Evolutionary conservation across 1,139 yeast genomes (phyloP).

Genomic region (Torulaspora pretoriensis): DNA sequence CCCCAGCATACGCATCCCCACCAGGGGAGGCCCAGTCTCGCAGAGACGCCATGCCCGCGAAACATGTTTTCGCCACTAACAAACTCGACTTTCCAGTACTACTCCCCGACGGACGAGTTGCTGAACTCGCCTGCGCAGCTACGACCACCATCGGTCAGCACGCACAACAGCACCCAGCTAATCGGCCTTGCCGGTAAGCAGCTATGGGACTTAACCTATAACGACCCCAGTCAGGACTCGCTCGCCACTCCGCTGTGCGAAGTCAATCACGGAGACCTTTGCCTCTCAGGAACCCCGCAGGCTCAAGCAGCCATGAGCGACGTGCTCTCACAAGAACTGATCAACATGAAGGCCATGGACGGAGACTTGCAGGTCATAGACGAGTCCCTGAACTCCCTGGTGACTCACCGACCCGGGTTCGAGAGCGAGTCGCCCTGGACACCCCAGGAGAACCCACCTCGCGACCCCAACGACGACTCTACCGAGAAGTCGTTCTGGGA

Average conservation of each 20-base stretch:
- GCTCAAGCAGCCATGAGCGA: conserved; percentile 15
- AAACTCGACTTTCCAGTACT: conserved; percentile 5
- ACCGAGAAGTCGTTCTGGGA: conserved; percentile 11
- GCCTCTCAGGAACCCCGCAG: background rate
- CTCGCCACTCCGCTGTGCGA: conserved; percentile 6
- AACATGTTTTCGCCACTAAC: conserved; percentile 9
- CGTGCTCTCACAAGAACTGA: conserved; percentile 9
- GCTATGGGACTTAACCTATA: background rate
- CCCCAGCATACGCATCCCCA: conserved; percentile 7
- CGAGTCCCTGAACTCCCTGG: background rate
- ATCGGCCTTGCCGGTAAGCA: background rate
- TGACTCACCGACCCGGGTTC: conserved; percentile 1
- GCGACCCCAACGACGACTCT: conserved; percentile 1
- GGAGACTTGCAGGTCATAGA: conserved; percentile 9
- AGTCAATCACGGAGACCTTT: conserved; percentile 1
- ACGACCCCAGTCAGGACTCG: background rate
- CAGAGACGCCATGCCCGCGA: background rate
- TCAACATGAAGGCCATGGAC: conserved; percentile 8
- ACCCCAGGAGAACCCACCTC: background rate
- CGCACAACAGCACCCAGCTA: conserved; percentile 8
- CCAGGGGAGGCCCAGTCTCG: conserved; percentile 4
- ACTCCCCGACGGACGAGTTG: conserved; percentile 10
- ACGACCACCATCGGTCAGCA: conserved; percentile 4
- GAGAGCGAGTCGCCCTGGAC: conserved; percentile 2
- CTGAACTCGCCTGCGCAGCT: conserved; percentile 9